Percentiles rank a stretch among this genome's conserved stretches.
Conservation (phyloP, 2,329 filamentous ascomycete species). For the Phialophora chinensis region DNA sequence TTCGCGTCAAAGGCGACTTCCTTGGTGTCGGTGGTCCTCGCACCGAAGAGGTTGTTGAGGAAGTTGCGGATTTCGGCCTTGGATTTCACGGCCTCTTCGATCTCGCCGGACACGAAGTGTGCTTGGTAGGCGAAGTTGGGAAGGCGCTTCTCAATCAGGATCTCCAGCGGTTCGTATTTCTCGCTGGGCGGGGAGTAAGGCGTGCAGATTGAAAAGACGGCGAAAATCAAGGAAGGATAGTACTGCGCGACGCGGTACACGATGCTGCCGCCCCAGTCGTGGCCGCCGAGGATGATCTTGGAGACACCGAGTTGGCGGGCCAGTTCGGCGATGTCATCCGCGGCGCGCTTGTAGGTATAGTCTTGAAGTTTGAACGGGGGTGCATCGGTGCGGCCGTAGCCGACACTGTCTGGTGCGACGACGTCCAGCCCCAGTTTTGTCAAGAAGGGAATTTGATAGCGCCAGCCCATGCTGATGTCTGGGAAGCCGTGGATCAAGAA, state of each 20-base stretch:
- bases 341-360: slow-evolving; percentile 75
- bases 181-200: slow-evolving; percentile 67
- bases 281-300: slow-evolving; percentile 80
- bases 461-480: slow-evolving; percentile 83
- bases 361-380: slow-evolving; percentile 62
- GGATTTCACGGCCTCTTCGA: slow-evolving; percentile 65
- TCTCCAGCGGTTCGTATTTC: slow-evolving; percentile 62
- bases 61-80: slow-evolving; percentile 71
- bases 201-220: slow-evolving; percentile 81
- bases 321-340: slow-evolving; percentile 76
- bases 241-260: slow-evolving; percentile 77
- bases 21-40: slow-evolving; percentile 62
- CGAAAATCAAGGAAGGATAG: slow-evolving; percentile 73
- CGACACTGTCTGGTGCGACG: slow-evolving; percentile 83
- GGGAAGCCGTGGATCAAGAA: slow-evolving; percentile 79
- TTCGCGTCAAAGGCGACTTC: slow-evolving; percentile 61
- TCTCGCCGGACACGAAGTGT: slow-evolving; percentile 72
- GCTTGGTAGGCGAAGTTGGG: slow-evolving; percentile 84
- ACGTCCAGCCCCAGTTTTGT: slow-evolving; percentile 75
- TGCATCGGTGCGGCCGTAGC: slow-evolving; percentile 74
- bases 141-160: slow-evolving; percentile 62
- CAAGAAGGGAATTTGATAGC: slow-evolving; percentile 82
- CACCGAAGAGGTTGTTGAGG: slow-evolving; percentile 74
- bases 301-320: slow-evolving; percentile 62
- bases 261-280: slow-evolving; percentile 86